A percentile compares a stretch with the other conserved stretches of the same genome.
Evolutionary conservation across 495 filamentous ascomycete species (phyloP).

Genomic region (Xylaria castorea): DNA sequence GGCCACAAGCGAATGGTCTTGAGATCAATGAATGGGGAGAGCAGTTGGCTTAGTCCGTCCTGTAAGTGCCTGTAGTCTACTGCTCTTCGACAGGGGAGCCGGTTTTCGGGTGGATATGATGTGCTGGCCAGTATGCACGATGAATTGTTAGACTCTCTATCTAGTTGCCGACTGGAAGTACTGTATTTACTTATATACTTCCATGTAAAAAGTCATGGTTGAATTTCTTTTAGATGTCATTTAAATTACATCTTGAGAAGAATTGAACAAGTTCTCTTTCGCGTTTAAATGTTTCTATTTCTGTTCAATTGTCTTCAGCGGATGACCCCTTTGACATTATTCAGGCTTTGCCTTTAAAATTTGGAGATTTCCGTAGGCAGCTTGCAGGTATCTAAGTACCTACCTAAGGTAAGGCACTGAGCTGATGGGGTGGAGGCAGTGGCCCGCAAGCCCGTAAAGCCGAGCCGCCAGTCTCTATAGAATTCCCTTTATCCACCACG

Average conservation of each 20-base stretch:
- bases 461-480: constrained; percentile 7
- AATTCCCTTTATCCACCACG: not conserved
- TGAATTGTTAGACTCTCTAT: constrained; percentile 14
- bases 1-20: not conserved
- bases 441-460: constrained; percentile 12
- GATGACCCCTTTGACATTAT: not conserved
- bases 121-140: constrained; percentile 26
- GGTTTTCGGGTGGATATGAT: constrained; percentile 19
- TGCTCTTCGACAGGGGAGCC: not conserved
- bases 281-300: not conserved
- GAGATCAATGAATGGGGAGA: not conserved
- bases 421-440: not conserved
- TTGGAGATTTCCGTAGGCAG: not conserved
- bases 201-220: not conserved
- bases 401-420: not conserved
- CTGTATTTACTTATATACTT: not conserved
- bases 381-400: not conserved
- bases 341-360: not conserved
- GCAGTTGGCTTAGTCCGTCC: not conserved
- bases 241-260: not conserved
- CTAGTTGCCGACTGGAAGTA: constrained; percentile 6
- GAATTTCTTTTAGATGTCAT: not conserved
- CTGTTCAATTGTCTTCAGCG: not conserved
- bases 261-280: not conserved
- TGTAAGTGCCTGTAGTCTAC: not conserved